Conservation (phyloP, 2,329 filamentous ascomycete genomes). For the Diaporthe longicolla region DNA sequence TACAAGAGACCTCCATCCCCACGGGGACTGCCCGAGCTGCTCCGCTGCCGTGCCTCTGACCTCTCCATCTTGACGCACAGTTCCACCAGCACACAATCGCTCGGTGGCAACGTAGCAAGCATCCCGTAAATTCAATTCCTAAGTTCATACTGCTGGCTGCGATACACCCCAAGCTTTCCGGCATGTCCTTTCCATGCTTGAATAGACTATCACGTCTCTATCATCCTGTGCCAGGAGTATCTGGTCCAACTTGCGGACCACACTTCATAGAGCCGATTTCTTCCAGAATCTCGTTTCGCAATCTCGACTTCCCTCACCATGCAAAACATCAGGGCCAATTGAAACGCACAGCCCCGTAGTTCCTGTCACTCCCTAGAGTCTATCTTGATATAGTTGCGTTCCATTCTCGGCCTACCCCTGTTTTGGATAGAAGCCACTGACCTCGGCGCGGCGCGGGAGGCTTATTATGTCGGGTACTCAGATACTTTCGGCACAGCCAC, state of each 20-base stretch:
- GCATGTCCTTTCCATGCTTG: neutral
- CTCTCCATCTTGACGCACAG: neutral
- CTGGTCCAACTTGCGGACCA: neutral
- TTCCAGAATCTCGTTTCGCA: neutral
- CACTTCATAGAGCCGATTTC: slow-evolving; percentile 22
- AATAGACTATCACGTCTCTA: neutral
- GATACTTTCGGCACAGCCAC: slow-evolving; percentile 23
- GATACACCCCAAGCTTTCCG: too few relatives aligned
- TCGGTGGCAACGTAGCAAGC: neutral
- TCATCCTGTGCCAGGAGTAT: neutral
- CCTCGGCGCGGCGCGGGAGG: slow-evolving; percentile 16
- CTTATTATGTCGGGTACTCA: slow-evolving; percentile 5
- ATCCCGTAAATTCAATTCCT: neutral
- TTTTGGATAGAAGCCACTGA: slow-evolving; percentile 31
- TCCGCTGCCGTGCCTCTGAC: slow-evolving; percentile 15
- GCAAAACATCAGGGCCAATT: slow-evolving; percentile 11
- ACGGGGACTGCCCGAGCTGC: slow-evolving; percentile 20
- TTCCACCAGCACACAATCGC: neutral
- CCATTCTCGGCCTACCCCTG: slow-evolving; percentile 20
- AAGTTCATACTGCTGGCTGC: neutral
- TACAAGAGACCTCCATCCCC: neutral
- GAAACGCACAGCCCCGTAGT: slow-evolving; percentile 28
- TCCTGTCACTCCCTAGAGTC: neutral
- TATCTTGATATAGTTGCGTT: neutral
- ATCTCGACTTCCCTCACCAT: neutral